These are phyloP conservation scores for Crithidia expoeki DNA, from an alignment of 208 protist species.

Conservation along the genomic window DNA sequence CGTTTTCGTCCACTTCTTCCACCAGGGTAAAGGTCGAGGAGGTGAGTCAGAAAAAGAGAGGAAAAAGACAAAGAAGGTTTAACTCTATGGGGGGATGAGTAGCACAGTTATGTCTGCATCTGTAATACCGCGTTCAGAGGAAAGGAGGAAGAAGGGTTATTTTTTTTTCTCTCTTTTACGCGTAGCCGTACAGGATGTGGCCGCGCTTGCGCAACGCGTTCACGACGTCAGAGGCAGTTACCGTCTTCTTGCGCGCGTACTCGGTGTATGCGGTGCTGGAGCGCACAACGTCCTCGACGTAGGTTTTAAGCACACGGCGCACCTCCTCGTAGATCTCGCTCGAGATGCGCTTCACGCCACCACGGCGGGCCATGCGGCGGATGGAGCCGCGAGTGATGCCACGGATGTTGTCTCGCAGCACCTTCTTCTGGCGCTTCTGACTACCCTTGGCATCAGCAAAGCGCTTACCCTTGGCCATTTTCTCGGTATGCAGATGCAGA, in stretches of 20 bases:
- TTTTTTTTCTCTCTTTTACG: not conserved
- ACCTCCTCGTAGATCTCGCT: constrained; percentile 73
- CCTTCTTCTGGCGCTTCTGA: constrained; percentile 88
- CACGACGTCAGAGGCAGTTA: constrained; percentile 85
- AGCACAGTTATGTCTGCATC: too few relatives aligned
- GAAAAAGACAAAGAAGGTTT: too few relatives aligned
- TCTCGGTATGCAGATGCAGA: too few relatives aligned
- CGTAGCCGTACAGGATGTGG: constrained; percentile 87
- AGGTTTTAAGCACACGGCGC: constrained; percentile 80
- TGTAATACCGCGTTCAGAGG: not conserved
- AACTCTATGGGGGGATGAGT: too few relatives aligned
- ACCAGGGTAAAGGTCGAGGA: too few relatives aligned
- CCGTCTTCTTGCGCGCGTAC: constrained; percentile 37
- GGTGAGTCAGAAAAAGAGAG: too few relatives aligned
- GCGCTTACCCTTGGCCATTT: constrained; percentile 85
- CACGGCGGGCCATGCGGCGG: constrained; percentile 90
- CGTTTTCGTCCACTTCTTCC: too few relatives aligned
- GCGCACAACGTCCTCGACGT: constrained; percentile 70
- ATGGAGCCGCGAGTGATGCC: constrained; percentile 89
- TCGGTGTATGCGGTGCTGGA: not conserved
- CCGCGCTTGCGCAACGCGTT: constrained; percentile 88
- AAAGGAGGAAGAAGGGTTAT: not conserved
- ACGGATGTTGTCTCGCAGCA: constrained; percentile 86
- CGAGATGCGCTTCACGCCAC: constrained; percentile 92
- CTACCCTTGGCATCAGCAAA: constrained; percentile 70